Percentiles rank a stretch among this genome's conserved stretches.
Conservation (phyloP, 148 eudicot genomes). For the Camellia sinensis region DNA sequence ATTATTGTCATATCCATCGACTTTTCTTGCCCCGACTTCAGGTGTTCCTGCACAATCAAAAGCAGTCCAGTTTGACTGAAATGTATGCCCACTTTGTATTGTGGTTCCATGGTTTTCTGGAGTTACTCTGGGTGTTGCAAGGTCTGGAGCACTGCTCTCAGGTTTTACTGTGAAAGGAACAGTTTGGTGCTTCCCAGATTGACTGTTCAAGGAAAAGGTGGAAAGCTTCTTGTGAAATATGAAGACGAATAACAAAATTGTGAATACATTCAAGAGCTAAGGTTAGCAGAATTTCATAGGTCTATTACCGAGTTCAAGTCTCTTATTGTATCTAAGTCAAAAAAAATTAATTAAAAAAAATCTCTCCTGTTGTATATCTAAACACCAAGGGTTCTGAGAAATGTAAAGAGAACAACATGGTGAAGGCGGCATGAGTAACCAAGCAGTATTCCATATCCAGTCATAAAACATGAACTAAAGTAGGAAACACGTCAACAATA, state of each 20-base stretch:
- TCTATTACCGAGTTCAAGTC: neutral
- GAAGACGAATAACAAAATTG: neutral
- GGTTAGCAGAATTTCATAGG: neutral
- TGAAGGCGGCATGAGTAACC: neutral
- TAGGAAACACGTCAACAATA: neutral
- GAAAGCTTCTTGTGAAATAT: slow-evolving; percentile 11
- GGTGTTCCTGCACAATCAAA: slow-evolving; percentile 30
- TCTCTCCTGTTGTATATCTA: neutral
- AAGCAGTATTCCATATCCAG: neutral
- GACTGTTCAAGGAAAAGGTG: slow-evolving; percentile 29
- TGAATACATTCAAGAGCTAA: neutral
- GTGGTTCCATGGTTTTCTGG: slow-evolving; percentile 45
- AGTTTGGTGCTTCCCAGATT: slow-evolving; percentile 37
- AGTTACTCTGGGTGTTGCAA: slow-evolving; percentile 59
- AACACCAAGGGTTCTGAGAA: neutral
- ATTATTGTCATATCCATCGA: slow-evolving; percentile 24
- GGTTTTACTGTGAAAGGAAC: slow-evolving; percentile 32
- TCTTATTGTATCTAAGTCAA: too few species aligned
- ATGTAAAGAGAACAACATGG: neutral
- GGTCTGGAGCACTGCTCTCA: slow-evolving; percentile 42
- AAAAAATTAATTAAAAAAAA: too few species aligned
- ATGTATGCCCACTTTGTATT: slow-evolving; percentile 41
- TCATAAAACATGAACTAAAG: neutral
- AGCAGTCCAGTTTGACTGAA: slow-evolving; percentile 43
- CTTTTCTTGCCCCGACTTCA: slow-evolving; percentile 38